Conservation (phyloP, 371 early-diverging fungal species). For the Apophysomyces trapeziformis region DNA sequence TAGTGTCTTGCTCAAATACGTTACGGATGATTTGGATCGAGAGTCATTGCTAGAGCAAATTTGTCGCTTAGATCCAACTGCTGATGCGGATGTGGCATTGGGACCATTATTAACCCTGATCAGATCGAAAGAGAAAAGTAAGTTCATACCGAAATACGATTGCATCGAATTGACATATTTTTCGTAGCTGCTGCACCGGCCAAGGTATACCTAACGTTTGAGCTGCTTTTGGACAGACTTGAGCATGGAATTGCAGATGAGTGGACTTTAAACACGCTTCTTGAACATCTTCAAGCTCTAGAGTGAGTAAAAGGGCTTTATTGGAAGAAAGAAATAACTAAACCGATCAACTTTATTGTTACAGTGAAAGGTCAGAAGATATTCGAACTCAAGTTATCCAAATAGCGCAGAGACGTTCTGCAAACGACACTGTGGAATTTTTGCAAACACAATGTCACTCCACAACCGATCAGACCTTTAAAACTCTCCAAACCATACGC, state of each 20-base stretch:
- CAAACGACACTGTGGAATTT: neutral
- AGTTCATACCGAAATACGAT: neutral
- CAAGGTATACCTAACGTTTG: neutral
- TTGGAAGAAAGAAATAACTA: too few relatives aligned
- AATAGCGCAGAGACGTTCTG: neutral
- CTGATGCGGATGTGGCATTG: slow-evolving; percentile 1
- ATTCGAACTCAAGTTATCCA: neutral
- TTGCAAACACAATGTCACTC: neutral
- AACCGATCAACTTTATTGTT: neutral
- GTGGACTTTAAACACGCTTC: neutral
- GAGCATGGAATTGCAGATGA: neutral
- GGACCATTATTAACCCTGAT: neutral
- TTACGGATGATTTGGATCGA: neutral
- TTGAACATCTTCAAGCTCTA: neutral
- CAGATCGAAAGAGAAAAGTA: neutral
- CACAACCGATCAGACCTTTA: neutral
- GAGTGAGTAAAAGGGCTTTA: neutral
- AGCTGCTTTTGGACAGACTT: slow-evolving; percentile 3
- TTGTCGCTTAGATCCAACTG: slow-evolving; percentile 1
- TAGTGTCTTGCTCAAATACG: slow-evolving; percentile 3
- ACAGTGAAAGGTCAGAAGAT: neutral
- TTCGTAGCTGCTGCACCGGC: neutral
- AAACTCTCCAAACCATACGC: neutral
- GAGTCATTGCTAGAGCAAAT: neutral
- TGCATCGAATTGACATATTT: neutral